phyloP scores from a whole-genome alignment of 225 moss, liverwort and hornwort species.

The Marchantia polymorpha region DNA sequence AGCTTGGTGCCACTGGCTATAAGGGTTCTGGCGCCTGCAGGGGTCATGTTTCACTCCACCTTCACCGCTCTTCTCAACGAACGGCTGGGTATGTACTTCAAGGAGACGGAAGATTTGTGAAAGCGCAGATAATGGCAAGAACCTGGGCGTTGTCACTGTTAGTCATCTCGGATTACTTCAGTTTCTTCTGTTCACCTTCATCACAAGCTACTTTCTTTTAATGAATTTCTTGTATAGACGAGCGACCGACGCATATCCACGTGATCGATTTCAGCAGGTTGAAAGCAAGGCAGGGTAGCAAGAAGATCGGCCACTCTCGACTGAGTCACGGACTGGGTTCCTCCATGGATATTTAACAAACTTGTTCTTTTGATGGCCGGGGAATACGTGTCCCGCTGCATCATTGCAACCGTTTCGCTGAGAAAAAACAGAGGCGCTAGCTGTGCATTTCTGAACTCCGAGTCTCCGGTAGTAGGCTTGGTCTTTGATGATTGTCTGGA shows the following conservation, averaged over 20 bases:
- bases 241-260: neutral
- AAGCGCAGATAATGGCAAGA: neutral
- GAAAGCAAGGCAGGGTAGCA: neutral
- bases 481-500: too few species aligned
- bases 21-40: neutral
- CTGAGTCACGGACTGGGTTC: neutral
- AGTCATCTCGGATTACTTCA: neutral
- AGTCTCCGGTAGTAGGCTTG: too few species aligned
- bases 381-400: neutral
- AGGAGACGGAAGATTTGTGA: neutral
- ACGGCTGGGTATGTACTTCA: neutral
- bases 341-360: neutral
- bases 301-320: neutral
- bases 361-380: neutral
- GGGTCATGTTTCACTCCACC: neutral
- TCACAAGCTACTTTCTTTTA: too few species aligned
- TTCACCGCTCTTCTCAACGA: neutral
- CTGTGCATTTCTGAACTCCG: too few species aligned
- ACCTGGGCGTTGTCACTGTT: neutral
- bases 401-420: too few species aligned
- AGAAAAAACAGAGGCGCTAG: too few species aligned
- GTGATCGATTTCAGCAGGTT: neutral
- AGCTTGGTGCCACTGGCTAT: constrained; percentile 39
- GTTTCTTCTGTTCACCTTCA: neutral
- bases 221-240: neutral